Percentiles rank a stretch among this genome's conserved stretches.
These are phyloP conservation scores for Stropharia rugosoannulata DNA, from an alignment of 768 basidiomycete genomes.

Conservation along the genomic window DNA sequence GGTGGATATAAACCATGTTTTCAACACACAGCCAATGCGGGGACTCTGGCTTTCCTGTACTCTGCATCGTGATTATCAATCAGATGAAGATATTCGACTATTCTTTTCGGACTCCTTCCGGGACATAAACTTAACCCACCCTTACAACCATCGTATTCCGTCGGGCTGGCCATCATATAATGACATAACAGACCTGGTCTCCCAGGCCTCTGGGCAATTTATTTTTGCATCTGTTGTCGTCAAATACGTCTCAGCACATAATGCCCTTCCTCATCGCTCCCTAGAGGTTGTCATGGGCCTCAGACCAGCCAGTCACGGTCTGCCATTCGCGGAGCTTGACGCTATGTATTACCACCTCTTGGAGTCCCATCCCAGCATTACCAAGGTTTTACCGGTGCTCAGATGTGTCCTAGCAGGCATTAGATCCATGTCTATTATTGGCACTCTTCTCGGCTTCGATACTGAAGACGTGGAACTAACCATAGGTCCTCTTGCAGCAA, in stretches of 20 bases:
- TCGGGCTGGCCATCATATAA: slow-evolving; percentile 2
- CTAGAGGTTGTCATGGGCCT: slow-evolving; percentile 6
- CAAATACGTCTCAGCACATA: slow-evolving; percentile 3
- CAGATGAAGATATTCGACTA: not conserved
- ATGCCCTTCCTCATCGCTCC: not conserved
- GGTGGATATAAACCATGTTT: not conserved
- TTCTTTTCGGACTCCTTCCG: not conserved
- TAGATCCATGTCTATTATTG: no score
- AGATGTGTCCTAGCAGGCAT: no score
- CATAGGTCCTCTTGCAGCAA: no score
- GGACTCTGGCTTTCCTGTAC: not conserved
- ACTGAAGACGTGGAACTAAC: no score
- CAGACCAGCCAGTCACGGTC: slow-evolving; percentile 7
- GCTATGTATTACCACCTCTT: slow-evolving; percentile 11
- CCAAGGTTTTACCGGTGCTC: no score
- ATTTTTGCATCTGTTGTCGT: slow-evolving; percentile 11
- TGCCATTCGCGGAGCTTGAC: not conserved
- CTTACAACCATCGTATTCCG: not conserved
- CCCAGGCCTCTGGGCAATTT: no score
- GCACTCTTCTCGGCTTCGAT: no score
- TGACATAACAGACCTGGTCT: not conserved
- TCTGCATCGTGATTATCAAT: not conserved
- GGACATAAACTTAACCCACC: not conserved
- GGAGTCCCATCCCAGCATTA: no score
- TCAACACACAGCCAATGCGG: not conserved